phyloP scores from a whole-genome alignment of 2,329 filamentous ascomycete genomes.

The Pestalotiopsis fici region DNA sequence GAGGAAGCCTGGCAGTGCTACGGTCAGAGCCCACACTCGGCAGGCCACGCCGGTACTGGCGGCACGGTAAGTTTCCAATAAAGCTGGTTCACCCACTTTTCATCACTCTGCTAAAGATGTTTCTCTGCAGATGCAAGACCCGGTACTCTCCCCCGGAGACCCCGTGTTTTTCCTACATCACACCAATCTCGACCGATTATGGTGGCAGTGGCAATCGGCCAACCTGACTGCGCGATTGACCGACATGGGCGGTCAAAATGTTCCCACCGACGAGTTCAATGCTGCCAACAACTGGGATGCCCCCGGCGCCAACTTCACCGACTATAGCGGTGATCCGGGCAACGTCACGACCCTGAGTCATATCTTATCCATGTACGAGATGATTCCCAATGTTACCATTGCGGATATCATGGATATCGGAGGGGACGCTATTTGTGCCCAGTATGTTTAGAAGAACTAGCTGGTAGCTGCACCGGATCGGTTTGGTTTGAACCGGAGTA shows the following conservation, averaged over 20 bases:
- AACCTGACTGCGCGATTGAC: conserved; percentile 20
- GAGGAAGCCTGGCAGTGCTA: conserved; percentile 1
- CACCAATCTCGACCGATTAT: conserved; percentile 27
- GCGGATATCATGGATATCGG: conserved; percentile 19
- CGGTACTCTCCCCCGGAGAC: conserved; percentile 31
- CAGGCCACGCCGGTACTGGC: conserved; percentile 2
- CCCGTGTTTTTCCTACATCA: conserved; percentile 32
- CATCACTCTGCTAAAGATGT: background rate
- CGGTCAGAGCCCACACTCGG: background rate
- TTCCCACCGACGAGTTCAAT: conserved; percentile 6
- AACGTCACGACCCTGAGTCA: conserved; percentile 2
- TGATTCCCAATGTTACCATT: conserved; percentile 33
- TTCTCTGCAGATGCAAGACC: conserved; percentile 15
- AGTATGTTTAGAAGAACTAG: conserved; percentile 16
- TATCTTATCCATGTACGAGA: background rate
- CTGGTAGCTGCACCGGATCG: no score
- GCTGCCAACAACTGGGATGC: background rate
- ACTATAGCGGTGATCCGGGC: conserved; percentile 14
- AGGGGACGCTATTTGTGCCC: conserved; percentile 15
- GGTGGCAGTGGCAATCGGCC: conserved; percentile 29
- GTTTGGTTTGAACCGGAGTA: no score
- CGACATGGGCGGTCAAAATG: conserved; percentile 22
- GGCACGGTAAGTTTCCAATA: background rate
- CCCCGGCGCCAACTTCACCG: conserved; percentile 12
- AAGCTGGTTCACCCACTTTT: background rate